phyloP scores from a whole-genome alignment of 441 rosid genomes.

The Eugenia klotzschiana region DNA sequence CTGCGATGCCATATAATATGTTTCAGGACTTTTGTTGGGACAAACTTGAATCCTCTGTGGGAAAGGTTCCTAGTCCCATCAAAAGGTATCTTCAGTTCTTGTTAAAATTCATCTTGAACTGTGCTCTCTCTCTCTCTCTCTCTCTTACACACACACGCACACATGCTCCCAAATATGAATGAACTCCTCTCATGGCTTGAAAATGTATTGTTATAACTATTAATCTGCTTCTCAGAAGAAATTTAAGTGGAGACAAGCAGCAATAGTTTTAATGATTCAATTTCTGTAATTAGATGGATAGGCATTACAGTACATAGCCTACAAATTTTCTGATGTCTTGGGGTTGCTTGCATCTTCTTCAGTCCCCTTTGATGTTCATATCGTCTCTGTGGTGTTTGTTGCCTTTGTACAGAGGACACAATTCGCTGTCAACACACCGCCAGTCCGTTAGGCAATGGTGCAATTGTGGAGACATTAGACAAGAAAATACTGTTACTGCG shows the following conservation, averaged over 20 bases:
- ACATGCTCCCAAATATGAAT: background rate
- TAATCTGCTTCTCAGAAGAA: background rate
- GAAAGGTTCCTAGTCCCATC: slow-evolving; percentile 62
- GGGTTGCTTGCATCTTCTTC: background rate
- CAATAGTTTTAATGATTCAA: background rate
- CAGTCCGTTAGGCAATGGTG: slow-evolving; percentile 81
- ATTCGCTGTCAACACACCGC: slow-evolving; percentile 57
- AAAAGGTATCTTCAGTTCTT: slow-evolving; percentile 32
- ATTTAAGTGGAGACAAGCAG: background rate
- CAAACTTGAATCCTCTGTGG: slow-evolving; percentile 78
- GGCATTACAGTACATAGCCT: background rate
- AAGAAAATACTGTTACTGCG: slow-evolving; percentile 49
- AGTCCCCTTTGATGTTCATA: background rate
- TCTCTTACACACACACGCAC: background rate
- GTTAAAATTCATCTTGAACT: background rate
- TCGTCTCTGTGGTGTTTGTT: background rate
- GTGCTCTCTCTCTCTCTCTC: background rate
- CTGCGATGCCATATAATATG: slow-evolving; percentile 7
- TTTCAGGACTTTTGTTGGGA: slow-evolving; percentile 80
- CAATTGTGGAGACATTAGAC: slow-evolving; percentile 67
- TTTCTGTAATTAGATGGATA: background rate
- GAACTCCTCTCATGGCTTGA: background rate
- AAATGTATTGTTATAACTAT: background rate
- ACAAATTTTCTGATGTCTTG: background rate
- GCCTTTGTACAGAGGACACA: slow-evolving; percentile 35